Evolutionary conservation across 2,329 filamentous ascomycete species (phyloP), one percentile per base, ranked within the genome.

Genomic region (Fusarium protoensiforme): DNA sequence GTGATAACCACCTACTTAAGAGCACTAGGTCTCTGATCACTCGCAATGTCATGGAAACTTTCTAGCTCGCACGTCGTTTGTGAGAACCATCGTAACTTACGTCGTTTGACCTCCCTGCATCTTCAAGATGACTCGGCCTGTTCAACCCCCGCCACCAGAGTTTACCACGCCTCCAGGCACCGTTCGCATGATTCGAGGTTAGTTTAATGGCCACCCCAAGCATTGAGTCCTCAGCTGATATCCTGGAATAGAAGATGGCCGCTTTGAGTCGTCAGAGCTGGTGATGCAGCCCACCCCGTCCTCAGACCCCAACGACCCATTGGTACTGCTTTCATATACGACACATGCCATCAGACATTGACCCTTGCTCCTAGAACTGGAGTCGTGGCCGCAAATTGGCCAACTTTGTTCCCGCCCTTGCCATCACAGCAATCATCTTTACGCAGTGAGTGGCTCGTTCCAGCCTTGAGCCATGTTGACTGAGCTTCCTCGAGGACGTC

Each of bases 331-430:
- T 11, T 36, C 33, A 9, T 35, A 2, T 16, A 35, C 10, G 14
- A 5, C 11, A 36, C 18, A 36, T 56, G n/a, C 13, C 9, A 36
- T 16, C 51, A 56, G 6, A 3, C 2, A 2, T 35, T 56, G 20
- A 56, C 51, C 14, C 35, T n/a, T 56, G 6, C 11, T 29, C 8
- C n/a, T 10, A 79, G 78, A 79, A 79, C 57, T 79, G 77, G 78
- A 62, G 61, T 2, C 70, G 36, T n/a, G 54, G 58, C 13, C 74
- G 77, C 8, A 79, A 79, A 39, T 29, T 65, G 33, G 41, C 73
- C 24, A 79, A 79, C 58, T 76, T 74, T 43, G 31, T 68, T 16
- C 54, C 78, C 27, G 67, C 69, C 22, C 73, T 73, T 22, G 72
- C 65, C 7, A 68, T 77, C 29, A 77, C 77, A 2, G 62, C 75